A percentile compares a stretch with the other conserved stretches of the same genome.
These are phyloP conservation scores for Beta macrorhiza DNA, from an alignment of 179 eudicot species.

Conservation along the genomic window DNA sequence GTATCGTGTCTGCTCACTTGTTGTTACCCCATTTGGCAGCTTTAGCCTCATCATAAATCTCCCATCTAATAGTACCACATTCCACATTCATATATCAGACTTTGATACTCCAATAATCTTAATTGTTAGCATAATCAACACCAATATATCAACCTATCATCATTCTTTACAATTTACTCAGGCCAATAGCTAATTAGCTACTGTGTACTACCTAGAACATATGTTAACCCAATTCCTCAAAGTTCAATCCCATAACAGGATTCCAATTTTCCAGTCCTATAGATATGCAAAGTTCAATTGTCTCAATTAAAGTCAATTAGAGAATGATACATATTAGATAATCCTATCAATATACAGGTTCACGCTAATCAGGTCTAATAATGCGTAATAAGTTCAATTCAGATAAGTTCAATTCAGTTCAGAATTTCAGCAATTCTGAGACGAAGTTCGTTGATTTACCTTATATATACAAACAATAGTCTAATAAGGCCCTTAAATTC, in stretches of 20 bases:
- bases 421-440: not conserved
- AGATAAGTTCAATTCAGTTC: no score
- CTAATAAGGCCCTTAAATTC: not conserved
- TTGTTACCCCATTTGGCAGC: constrained; percentile 94
- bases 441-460: not conserved
- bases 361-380: no score
- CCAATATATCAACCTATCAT: not conserved
- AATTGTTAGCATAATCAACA: not conserved
- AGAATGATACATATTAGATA: no score
- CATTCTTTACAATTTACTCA: not conserved
- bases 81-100: constrained; percentile 7
- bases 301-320: no score
- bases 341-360: no score
- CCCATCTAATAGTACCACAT: constrained; percentile 53
- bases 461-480: not conserved
- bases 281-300: not conserved
- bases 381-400: no score
- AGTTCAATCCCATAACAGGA: not conserved
- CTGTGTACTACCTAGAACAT: not conserved
- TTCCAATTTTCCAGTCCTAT: not conserved
- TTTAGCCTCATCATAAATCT: constrained; percentile 98
- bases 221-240: not conserved
- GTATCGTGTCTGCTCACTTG: constrained; percentile 86
- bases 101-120: not conserved
- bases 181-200: not conserved